Percentiles rank a stretch among this genome's conserved stretches.
Evolutionary conservation across 106 monocot genomes (phyloP).

Genomic region (Allium cepa): DNA sequence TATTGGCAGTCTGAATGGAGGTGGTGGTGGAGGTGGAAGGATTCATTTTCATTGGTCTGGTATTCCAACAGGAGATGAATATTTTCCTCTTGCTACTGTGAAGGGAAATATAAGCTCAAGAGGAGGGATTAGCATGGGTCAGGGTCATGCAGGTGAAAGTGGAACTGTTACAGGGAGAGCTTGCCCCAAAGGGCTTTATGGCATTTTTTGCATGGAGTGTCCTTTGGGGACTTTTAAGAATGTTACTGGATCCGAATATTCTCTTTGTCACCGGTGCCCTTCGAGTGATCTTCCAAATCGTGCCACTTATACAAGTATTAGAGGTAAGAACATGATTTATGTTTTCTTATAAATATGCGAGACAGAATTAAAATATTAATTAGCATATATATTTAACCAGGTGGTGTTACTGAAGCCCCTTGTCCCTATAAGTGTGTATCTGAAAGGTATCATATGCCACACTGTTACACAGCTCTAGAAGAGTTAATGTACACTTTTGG

Average conservation of each 20-base stretch:
- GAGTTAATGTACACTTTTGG: constrained; percentile 98
- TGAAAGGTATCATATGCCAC: constrained; percentile 95
- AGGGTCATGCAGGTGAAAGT: constrained; percentile 49
- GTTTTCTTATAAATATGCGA: neutral
- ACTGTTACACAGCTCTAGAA: constrained; percentile 94
- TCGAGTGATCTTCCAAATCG: constrained; percentile 73
- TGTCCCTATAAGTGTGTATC: constrained; percentile 91
- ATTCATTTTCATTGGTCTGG: constrained; percentile 95
- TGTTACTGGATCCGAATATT: constrained; percentile 70
- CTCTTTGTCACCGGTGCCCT: constrained; percentile 71
- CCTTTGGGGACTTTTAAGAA: constrained; percentile 94
- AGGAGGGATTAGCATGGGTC: constrained; percentile 44
- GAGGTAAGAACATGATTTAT: constrained; percentile 39
- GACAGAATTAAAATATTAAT: no score
- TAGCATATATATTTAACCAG: constrained; percentile 25
- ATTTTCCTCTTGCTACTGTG: constrained; percentile 74
- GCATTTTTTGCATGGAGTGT: constrained; percentile 80
- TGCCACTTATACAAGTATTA: constrained; percentile 57
- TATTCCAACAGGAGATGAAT: constrained; percentile 84
- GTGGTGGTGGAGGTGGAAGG: constrained; percentile 91
- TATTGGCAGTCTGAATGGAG: constrained; percentile 57
- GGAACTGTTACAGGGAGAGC: constrained; percentile 62
- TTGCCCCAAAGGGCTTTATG: constrained; percentile 77
- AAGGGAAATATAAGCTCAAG: constrained; percentile 60
- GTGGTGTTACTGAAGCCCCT: constrained; percentile 77